These are phyloP conservation scores for Euptelea pleiosperma DNA, from an alignment of 164 flowering plant species.

Conservation along the genomic window DNA sequence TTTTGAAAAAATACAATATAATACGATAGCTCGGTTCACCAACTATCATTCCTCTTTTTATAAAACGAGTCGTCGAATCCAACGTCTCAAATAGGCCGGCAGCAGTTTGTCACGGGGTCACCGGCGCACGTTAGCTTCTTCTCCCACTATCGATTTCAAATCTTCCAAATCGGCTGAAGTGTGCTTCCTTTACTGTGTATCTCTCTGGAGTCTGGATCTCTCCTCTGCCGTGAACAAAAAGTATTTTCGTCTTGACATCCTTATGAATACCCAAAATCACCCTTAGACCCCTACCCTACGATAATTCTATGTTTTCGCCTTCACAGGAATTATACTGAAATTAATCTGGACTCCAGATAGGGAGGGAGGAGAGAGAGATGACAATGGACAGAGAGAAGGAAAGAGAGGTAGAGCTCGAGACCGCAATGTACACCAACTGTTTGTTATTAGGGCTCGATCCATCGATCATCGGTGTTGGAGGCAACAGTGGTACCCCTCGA, in stretches of 20 bases:
- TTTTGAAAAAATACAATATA: too few species aligned
- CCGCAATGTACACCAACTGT: conserved; percentile 99
- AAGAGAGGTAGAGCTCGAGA: conserved; percentile 91
- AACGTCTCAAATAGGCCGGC: conserved; percentile 6
- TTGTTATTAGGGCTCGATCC: conserved; percentile 93
- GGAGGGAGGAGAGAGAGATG: conserved; percentile 4
- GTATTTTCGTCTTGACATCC: not conserved
- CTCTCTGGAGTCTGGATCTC: not conserved
- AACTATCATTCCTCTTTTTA: too few species aligned
- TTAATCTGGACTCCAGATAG: not conserved
- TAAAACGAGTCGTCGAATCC: too few species aligned
- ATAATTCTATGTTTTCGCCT: too few species aligned
- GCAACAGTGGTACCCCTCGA: conserved; percentile 54
- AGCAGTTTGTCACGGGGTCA: too few species aligned
- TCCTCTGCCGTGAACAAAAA: too few species aligned
- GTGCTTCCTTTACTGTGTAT: not conserved
- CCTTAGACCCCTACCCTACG: not conserved
- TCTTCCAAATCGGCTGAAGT: conserved; percentile 1
- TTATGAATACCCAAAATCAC: not conserved
- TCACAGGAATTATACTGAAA: too few species aligned
- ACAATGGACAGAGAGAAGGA: conserved; percentile 99
- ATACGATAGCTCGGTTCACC: too few species aligned
- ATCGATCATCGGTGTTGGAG: conserved; percentile 59
- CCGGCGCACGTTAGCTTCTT: conserved; percentile 10
- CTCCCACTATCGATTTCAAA: conserved; percentile 10